phyloP scores from a whole-genome alignment of 495 filamentous ascomycete species.

The Hypoxylon lienhwacheense region DNA sequence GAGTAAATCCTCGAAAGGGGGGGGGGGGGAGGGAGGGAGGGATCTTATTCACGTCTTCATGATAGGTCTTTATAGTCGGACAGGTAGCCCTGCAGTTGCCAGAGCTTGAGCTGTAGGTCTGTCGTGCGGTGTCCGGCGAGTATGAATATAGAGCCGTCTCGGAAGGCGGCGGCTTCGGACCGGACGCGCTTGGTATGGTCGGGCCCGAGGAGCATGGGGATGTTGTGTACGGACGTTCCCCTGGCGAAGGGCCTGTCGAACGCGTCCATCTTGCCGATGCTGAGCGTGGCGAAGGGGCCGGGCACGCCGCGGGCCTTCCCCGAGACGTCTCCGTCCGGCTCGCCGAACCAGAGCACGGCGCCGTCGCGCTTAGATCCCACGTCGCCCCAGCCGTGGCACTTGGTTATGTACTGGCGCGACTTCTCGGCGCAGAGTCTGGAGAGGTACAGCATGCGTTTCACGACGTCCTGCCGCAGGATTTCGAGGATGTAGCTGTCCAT shows the following conservation, averaged over 20 bases:
- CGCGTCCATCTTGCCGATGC: conserved; percentile 22
- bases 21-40: not conserved
- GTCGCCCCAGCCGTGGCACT: conserved; percentile 41
- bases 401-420: conserved; percentile 40
- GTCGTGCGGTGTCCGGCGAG: conserved; percentile 50
- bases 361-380: conserved; percentile 39
- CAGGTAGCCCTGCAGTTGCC: conserved; percentile 69
- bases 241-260: conserved; percentile 19
- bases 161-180: conserved; percentile 33
- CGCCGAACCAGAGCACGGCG: conserved; percentile 43
- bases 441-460: conserved; percentile 44
- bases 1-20: not conserved
- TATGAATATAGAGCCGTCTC: conserved; percentile 44
- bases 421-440: conserved; percentile 30
- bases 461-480: conserved; percentile 53
- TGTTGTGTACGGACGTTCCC: conserved; percentile 48
- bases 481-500: conserved; percentile 65
- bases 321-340: conserved; percentile 10
- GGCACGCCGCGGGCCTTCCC: conserved; percentile 5
- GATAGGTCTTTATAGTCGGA: conserved; percentile 23
- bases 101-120: conserved; percentile 59
- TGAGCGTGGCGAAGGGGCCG: conserved; percentile 37
- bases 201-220: conserved; percentile 45
- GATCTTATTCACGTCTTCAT: not conserved
- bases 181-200: conserved; percentile 39